Base-by-base conservation (phyloP, 2,329 filamentous ascomycete species). In the Aspergillus transmontanensis region DNA sequence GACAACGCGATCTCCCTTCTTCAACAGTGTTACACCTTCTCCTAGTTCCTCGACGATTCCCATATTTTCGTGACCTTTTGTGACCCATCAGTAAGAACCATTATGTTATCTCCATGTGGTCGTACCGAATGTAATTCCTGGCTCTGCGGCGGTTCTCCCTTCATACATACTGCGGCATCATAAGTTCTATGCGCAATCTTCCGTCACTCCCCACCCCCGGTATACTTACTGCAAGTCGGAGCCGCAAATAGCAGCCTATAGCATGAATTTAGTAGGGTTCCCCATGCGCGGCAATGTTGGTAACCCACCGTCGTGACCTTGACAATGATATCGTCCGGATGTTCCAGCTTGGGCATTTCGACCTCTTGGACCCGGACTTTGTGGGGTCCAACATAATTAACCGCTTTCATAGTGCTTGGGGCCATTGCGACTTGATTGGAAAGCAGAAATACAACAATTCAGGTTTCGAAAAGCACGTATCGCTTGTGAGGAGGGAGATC, bases 251-350 rank as follows among this genome's bases (percentile, higher is more conserved):
- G 84, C 85, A 74, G 70, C 70, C 69, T 71, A 19, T 1, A 23
- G 1, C 5, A 5, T n/a, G 19, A 4, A 7, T 12, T 12, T n/a
- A n/a, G 43, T 66, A 58, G 63, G 39, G 57, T 51, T 7, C 19
- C n/a, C 16, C 6, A 2, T 39, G 43, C 6, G 9, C 2, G 16
- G 10, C 21, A 60, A 66, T 12, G 43, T 12, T 23, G n/a, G 21
- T 69, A 76, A 77, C 84, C 80, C 57, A 86, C 84, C 7, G 87
- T 90, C 0, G 87, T 89, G 41, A 89, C 85, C 69, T 88, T 89
- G 73, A 89, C 84, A 63, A 89, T 86, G 39, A 84, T 82, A 78
- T 89, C 87, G 75, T 89, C 86, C 2, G 87, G 86, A 75, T 89
- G 87, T 71, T 88, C 78, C 26, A 90, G 79, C 70, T 82, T 84